Evolutionary conservation across 1,284 basidiomycete genomes (phyloP), one percentile per base, ranked within the genome.

Genomic region (Cutaneotrichosporon cyanovorans): DNA sequence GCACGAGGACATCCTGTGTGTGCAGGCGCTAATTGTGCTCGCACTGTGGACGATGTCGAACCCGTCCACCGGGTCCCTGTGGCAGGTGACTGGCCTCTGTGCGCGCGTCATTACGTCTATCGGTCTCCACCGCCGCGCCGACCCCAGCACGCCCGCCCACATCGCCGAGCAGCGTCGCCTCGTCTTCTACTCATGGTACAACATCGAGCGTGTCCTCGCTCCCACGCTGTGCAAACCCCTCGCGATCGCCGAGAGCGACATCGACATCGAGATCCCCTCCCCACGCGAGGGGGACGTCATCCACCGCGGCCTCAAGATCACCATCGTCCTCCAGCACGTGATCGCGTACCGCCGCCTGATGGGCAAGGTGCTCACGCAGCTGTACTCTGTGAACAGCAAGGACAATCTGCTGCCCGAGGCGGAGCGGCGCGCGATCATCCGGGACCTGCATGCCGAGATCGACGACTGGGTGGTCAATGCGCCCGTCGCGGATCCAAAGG

Each of bases 111-210:
- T 58, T 10, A 57, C 56, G 9, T 48, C 58, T 0, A 50, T 65
- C 14, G 52, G 58, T 36, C 48, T 66, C 12, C 61, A 66, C 42
- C 53, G 60, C n/a, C 41, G 52, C 8, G 53, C 60, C 9, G 58
- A 59, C 32, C 37, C 53, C 3, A 30, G 14, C 14, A 21, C 50
- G 2, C 37, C 53, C 8, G 23, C 49, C 1, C 45, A 51, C 10
- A 35, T 55, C 2, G 54, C 55, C 16, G 60, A 61, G 39, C 40
- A 54, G 33, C 49, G 63, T 10, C 56, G 54, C n/a, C 48, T 57
- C 15, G 40, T 63, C 11, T 66, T 63, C 53, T 62, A 55, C 39
- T 52, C 57, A 12, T 48, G 63, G n/a, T 66, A 59, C 56, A 64
- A 60, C 38, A 50, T 66, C 2, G 64, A 66, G 38, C 51, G 62